Conservation (phyloP, 2,329 filamentous ascomycete genomes). For the Pseudocercospora musae region DNA sequence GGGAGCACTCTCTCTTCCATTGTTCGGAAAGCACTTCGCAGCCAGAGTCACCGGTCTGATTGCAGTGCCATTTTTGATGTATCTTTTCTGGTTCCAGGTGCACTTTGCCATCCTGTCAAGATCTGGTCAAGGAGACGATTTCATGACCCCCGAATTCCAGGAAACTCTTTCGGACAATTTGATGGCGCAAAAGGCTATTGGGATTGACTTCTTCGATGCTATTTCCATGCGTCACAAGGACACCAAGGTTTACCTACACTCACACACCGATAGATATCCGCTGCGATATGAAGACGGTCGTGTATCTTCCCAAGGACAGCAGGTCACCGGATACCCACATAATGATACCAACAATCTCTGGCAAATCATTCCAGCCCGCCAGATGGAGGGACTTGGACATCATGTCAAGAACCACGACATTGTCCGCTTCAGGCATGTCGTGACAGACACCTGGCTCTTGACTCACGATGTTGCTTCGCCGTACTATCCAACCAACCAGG, state of each 20-base stretch:
- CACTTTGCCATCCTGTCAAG: slow-evolving; percentile 86
- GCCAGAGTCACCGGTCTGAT: slow-evolving; percentile 85
- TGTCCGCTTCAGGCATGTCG: slow-evolving; percentile 79
- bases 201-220: slow-evolving; percentile 84
- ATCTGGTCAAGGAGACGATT: slow-evolving; percentile 94
- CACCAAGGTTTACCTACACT: slow-evolving; percentile 93
- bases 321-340: slow-evolving; percentile 96
- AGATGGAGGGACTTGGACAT: slow-evolving; percentile 56
- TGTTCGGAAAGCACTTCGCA: slow-evolving; percentile 85
- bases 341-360: slow-evolving; percentile 99
- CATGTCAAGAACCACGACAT: slow-evolving; percentile 79
- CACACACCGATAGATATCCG: slow-evolving; percentile 83
- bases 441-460: slow-evolving; percentile 80
- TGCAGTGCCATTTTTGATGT: slow-evolving; percentile 91
- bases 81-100: slow-evolving; percentile 99
- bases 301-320: slow-evolving; percentile 93
- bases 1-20: slow-evolving; percentile 72
- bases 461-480: slow-evolving; percentile 97
- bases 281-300: slow-evolving; percentile 95
- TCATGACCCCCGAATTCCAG: slow-evolving; percentile 98
- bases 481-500: slow-evolving; percentile 95
- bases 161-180: slow-evolving; percentile 93
- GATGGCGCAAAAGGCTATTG: slow-evolving; percentile 82
- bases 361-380: slow-evolving; percentile 74
- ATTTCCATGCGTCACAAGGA: slow-evolving; percentile 94